Evolutionary conservation across 441 rosid species (phyloP).

Genomic region (Dalechampia spathulata): DNA sequence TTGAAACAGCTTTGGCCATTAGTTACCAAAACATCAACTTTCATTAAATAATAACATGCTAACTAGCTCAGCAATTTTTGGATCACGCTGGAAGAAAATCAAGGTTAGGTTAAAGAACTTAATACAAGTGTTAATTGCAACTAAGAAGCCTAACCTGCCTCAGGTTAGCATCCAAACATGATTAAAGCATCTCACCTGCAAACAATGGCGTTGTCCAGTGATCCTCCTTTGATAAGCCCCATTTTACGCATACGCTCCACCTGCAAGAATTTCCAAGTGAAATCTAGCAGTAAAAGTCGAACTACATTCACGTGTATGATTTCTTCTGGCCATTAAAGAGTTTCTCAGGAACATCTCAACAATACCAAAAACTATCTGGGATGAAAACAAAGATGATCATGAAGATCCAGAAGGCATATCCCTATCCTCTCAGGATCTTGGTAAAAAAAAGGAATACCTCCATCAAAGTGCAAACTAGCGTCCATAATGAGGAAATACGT

Average conservation of each 20-base stretch:
- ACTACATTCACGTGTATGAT: not conserved
- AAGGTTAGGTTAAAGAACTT: too few species aligned
- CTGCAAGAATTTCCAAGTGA: slow-evolving; percentile 28
- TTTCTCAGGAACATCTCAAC: too few species aligned
- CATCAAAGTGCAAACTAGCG: not conserved
- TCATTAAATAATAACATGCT: too few species aligned
- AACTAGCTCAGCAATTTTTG: too few species aligned
- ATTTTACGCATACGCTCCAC: slow-evolving; percentile 60
- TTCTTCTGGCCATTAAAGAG: too few species aligned
- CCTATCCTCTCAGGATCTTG: not conserved
- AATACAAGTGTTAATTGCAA: too few species aligned
- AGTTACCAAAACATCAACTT: too few species aligned
- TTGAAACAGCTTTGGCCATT: too few species aligned
- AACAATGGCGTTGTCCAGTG: slow-evolving; percentile 73
- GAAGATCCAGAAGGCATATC: not conserved
- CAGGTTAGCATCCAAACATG: not conserved
- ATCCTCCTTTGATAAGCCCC: slow-evolving; percentile 84
- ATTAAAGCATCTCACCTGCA: slow-evolving; percentile 50
- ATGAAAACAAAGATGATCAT: too few species aligned
- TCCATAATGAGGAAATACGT: too few species aligned
- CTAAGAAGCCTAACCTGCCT: not conserved
- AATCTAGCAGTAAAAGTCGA: slow-evolving; percentile 10
- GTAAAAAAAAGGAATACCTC: not conserved
- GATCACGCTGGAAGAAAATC: too few species aligned
- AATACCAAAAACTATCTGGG: too few species aligned